Conservation (phyloP, 2,329 filamentous ascomycete species). For the Diplodia sapinea region DNA sequence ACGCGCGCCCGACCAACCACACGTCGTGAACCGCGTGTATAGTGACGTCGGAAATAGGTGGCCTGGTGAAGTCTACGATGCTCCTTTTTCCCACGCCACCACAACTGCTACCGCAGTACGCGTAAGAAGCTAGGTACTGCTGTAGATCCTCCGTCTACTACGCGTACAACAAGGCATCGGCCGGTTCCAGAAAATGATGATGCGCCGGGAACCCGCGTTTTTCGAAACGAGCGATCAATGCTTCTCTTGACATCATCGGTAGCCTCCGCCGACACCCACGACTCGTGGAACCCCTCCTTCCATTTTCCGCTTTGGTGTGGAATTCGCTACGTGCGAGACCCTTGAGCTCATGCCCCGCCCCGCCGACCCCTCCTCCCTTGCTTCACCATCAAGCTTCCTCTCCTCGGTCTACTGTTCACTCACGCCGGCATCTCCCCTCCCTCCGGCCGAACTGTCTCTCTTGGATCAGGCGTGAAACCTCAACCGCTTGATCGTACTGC, state of each 20-base stretch:
- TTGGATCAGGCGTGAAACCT: neutral
- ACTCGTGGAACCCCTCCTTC: neutral
- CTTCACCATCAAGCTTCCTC: neutral
- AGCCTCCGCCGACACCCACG: neutral
- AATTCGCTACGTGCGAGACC: neutral
- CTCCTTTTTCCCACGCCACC: neutral
- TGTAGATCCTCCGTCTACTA: neutral
- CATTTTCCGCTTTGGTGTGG: neutral
- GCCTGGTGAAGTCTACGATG: neutral
- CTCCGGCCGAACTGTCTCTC: neutral
- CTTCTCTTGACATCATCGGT: slow-evolving; percentile 5
- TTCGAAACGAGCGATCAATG: slow-evolving; percentile 40
- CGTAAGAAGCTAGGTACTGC: neutral
- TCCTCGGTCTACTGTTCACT: neutral
- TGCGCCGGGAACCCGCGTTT: slow-evolving; percentile 41
- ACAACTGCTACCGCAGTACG: neutral
- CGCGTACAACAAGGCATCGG: neutral
- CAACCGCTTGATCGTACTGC: neutral
- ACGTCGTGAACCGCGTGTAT: neutral
- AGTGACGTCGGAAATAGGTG: neutral
- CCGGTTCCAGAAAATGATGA: neutral
- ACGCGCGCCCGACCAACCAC: neutral
- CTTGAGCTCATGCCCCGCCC: neutral
- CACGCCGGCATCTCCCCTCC: neutral
- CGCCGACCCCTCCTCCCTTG: neutral